These are phyloP conservation scores for Paramecium caudatum DNA, from an alignment of 73 alveolate genomes.

Conservation along the genomic window DNA sequence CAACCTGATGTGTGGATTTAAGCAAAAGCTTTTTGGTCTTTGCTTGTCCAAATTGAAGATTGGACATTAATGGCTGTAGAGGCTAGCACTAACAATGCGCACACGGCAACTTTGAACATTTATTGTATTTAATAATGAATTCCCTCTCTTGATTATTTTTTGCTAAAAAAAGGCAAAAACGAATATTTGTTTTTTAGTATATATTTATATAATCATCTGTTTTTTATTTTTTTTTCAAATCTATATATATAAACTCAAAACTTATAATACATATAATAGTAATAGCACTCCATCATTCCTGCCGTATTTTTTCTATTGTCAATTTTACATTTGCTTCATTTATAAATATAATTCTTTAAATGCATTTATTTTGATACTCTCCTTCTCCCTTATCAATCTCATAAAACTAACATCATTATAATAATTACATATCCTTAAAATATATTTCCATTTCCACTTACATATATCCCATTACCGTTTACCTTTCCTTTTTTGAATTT, in stretches of 20 bases:
- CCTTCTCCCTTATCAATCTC: background rate
- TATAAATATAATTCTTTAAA: slow-evolving; percentile 12
- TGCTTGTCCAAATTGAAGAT: slow-evolving; percentile 46
- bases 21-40: slow-evolving; percentile 58
- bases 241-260: too few species aligned
- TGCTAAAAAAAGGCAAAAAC: slow-evolving; percentile 66
- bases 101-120: slow-evolving; percentile 63
- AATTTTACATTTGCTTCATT: background rate
- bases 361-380: background rate
- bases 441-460: slow-evolving; percentile 10
- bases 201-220: background rate
- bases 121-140: slow-evolving; percentile 54
- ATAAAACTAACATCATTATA: background rate
- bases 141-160: slow-evolving; percentile 18
- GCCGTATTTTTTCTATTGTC: slow-evolving; percentile 41
- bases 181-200: slow-evolving; percentile 39
- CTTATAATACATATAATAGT: background rate
- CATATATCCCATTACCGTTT: slow-evolving; percentile 39
- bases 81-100: slow-evolving; percentile 58
- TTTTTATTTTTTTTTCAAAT: background rate
- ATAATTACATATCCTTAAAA: slow-evolving; percentile 9
- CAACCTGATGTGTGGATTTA: slow-evolving; percentile 58
- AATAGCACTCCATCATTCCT: background rate
- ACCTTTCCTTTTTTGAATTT: background rate
- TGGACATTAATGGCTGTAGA: slow-evolving; percentile 62